Conservation (phyloP, 1,139 yeast species). For the Yamadazyma triangularis region DNA sequence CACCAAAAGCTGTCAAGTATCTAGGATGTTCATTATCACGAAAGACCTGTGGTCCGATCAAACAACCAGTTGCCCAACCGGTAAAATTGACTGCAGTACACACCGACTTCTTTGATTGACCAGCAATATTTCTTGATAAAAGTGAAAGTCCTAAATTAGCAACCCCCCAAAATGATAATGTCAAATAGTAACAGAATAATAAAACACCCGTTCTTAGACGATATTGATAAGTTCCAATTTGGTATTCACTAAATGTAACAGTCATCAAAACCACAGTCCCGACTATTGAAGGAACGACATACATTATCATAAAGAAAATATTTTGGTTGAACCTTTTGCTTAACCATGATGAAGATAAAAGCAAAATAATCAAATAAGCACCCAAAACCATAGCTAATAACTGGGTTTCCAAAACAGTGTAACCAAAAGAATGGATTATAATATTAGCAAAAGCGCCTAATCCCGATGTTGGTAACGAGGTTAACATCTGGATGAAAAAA, state of each 20-base stretch:
- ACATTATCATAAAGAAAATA: slow-evolving; percentile 20
- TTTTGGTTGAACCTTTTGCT: slow-evolving; percentile 19
- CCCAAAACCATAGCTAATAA: slow-evolving; percentile 39
- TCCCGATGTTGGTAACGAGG: slow-evolving; percentile 38
- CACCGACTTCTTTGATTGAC: slow-evolving; percentile 23
- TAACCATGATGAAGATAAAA: slow-evolving; percentile 27
- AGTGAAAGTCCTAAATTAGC: slow-evolving; percentile 26
- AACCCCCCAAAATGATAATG: slow-evolving; percentile 27
- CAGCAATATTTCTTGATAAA: slow-evolving; percentile 23
- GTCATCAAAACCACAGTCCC: slow-evolving; percentile 34
- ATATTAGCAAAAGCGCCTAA: slow-evolving; percentile 40
- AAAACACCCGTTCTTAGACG: slow-evolving; percentile 14
- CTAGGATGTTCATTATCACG: slow-evolving; percentile 22
- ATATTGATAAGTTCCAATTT: slow-evolving; percentile 16
- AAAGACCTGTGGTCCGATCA: slow-evolving; percentile 28
- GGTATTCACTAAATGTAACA: slow-evolving; percentile 17
- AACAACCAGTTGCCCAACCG: slow-evolving; percentile 27
- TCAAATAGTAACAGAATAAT: slow-evolving; percentile 23
- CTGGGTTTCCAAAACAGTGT: slow-evolving; percentile 26
- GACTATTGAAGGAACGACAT: slow-evolving; percentile 30
- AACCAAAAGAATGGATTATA: slow-evolving; percentile 35
- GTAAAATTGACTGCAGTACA: slow-evolving; percentile 23
- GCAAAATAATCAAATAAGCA: slow-evolving; percentile 28
- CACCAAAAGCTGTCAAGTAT: slow-evolving; percentile 23
- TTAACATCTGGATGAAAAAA: slow-evolving; percentile 28